Base-by-base conservation (phyloP, 768 basidiomycete genomes). In the Mycena belliarum region DNA sequence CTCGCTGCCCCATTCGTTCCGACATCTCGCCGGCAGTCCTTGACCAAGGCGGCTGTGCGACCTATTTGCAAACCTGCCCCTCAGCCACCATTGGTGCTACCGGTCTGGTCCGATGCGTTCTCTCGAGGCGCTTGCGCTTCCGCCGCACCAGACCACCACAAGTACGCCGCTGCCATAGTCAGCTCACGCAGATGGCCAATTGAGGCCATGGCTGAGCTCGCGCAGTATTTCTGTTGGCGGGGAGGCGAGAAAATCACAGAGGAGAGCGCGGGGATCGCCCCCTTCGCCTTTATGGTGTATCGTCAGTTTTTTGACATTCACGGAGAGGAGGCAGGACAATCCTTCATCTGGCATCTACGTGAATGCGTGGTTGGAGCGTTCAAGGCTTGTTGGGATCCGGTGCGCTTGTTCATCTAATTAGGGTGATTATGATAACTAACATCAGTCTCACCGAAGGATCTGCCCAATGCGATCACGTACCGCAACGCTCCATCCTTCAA, bases 201-300 rank as follows among this genome's bases (percentile, higher is more conserved):
- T 23, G 56, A 61, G 44, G 49, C 60, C 2, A 58, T 70, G 41
- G 53, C 60, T 11, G 66, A 68, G 43, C 68, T 73, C 15, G 67
- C 68, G 1, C 64, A 70, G 45, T 65, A 68, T 46, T 71, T 73
- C 35, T 67, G 63, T 55, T 70, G 65, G 65, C 51, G 60, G 15
- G 67, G 63, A 20, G 50, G 51, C 12, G 55, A 65, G 26, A 59
- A 54, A 32, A 33, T 52, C 24, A 53, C 32, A 6, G 59, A 49
- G 9, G 49, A 52, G 38, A 49, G 57, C 44, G 45, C 59, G 6
- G 43, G 56, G 26, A 50, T 63, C 26, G 70, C 66, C 3, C 43
- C 49, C 6, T 72, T 73, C 49, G 70, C 70, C 3, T 52, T 57
- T 23, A 54, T 56, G 25, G 64, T 72, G 1, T 66, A 66, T 52